Conservation (phyloP, 176 grass and related monocot genomes). For the Zoysia pacifica region DNA sequence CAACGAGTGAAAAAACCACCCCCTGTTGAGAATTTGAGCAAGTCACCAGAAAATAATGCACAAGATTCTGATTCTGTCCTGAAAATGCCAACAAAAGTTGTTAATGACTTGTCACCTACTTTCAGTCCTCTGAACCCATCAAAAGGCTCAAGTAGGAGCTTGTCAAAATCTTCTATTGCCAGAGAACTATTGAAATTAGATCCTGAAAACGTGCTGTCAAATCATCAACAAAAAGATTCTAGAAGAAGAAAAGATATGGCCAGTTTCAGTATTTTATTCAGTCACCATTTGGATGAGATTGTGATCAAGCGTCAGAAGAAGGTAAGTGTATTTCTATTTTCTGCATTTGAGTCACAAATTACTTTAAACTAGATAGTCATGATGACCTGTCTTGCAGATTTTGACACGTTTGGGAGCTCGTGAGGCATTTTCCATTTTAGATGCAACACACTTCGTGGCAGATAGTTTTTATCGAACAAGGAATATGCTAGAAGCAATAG, state of each 20-base stretch:
- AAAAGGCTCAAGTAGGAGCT: conserved; percentile 50
- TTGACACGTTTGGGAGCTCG: conserved; percentile 60
- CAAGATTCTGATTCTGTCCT: conserved; percentile 19
- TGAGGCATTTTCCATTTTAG: conserved; percentile 59
- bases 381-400: conserved; percentile 53
- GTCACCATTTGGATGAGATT: conserved; percentile 77
- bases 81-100: conserved; percentile 46
- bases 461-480: conserved; percentile 82
- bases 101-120: conserved; percentile 65
- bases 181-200: conserved; percentile 67
- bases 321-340: conserved; percentile 49
- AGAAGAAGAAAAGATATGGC: conserved; percentile 67
- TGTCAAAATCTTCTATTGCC: conserved; percentile 48
- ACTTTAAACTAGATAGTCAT: conserved; percentile 25
- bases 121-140: conserved; percentile 61
- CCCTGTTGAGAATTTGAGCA: conserved; percentile 29
- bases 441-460: conserved; percentile 86
- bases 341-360: not conserved
- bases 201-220: conserved; percentile 34
- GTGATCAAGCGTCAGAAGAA: conserved; percentile 82
- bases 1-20: conserved; percentile 22
- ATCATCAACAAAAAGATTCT: conserved; percentile 47
- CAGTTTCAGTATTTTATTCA: conserved; percentile 66
- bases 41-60: conserved; percentile 36
- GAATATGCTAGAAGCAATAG: conserved; percentile 93